Conservation (phyloP, 305 asterid genomes). For the Fraxinus greggii region DNA sequence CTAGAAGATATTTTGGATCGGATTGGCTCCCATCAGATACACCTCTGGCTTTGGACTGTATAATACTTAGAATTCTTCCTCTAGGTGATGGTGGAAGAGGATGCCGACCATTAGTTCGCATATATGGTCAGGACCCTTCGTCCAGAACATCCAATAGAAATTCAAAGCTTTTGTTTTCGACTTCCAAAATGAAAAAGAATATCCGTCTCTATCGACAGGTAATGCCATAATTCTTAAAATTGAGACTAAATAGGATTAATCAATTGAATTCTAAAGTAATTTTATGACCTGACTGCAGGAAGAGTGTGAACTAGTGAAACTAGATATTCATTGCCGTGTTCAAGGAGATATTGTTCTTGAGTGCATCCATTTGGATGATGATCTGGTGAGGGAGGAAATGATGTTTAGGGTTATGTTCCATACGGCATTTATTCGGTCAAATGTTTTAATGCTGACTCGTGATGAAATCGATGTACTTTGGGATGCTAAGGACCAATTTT, state of each 20-base stretch:
- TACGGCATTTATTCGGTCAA: constrained; percentile 82
- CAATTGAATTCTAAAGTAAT: constrained; percentile 23
- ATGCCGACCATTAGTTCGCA: constrained; percentile 79
- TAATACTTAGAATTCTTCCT: constrained; percentile 73
- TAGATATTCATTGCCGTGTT: constrained; percentile 65
- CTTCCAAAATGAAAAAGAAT: constrained; percentile 52
- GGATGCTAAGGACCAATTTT: constrained; percentile 82
- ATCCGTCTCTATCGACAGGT: constrained; percentile 70
- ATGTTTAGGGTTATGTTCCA: constrained; percentile 92
- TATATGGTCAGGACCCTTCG: constrained; percentile 92
- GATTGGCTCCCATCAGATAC: constrained; percentile 97
- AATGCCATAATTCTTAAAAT: constrained; percentile 27
- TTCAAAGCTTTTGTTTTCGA: constrained; percentile 80
- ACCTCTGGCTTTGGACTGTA: constrained; percentile 75
- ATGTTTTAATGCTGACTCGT: constrained; percentile 69
- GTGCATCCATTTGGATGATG: constrained; percentile 89
- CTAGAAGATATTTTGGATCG: constrained; percentile 70
- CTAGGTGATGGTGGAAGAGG: constrained; percentile 73
- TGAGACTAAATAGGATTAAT: constrained; percentile 15
- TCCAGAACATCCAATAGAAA: constrained; percentile 71
- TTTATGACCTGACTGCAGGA: constrained; percentile 62
- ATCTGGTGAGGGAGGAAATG: constrained; percentile 77
- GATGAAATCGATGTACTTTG: constrained; percentile 90
- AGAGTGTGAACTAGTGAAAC: constrained; percentile 79
- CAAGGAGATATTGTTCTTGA: constrained; percentile 96